A percentile compares a stretch with the other conserved stretches of the same genome.
Evolutionary conservation across 176 grass and related monocot genomes (phyloP).

Genomic region (Cenchrus purpureus): DNA sequence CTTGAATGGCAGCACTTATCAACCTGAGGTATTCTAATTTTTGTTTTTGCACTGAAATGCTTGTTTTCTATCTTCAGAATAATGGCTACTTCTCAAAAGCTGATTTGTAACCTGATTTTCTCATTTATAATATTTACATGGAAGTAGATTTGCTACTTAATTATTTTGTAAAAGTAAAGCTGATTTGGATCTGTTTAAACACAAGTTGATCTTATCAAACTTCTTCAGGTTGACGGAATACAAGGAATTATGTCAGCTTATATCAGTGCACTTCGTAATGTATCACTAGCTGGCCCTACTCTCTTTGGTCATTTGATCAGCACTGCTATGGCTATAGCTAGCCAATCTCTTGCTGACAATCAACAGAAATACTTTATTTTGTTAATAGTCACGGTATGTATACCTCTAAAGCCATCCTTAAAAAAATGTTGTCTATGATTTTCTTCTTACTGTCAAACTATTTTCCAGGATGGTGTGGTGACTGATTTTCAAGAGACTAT

Average conservation of each 20-base stretch:
- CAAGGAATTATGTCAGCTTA: constrained; percentile 99
- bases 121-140: background rate
- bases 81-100: constrained; percentile 1
- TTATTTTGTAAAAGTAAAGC: background rate
- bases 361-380: constrained; percentile 87
- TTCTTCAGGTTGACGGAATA: constrained; percentile 90
- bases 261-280: constrained; percentile 91
- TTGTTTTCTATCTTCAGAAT: constrained; percentile 16
- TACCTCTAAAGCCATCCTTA: constrained; percentile 27
- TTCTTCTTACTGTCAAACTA: constrained; percentile 46
- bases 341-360: constrained; percentile 72
- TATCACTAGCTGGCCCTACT: constrained; percentile 94
- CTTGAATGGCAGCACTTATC: constrained; percentile 92
- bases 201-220: constrained; percentile 35
- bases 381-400: constrained; percentile 80
- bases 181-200: constrained; percentile 30
- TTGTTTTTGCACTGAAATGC: constrained; percentile 31
- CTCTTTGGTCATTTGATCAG: constrained; percentile 90
- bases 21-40: constrained; percentile 64
- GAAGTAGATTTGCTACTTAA: constrained; percentile 30
- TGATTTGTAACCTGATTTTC: constrained; percentile 9
- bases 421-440: background rate
- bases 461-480: constrained; percentile 91
- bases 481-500: constrained; percentile 99
- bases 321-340: constrained; percentile 79